Conservation (phyloP, 1,284 basidiomycete species). For the Wolfiporia cocos region DNA sequence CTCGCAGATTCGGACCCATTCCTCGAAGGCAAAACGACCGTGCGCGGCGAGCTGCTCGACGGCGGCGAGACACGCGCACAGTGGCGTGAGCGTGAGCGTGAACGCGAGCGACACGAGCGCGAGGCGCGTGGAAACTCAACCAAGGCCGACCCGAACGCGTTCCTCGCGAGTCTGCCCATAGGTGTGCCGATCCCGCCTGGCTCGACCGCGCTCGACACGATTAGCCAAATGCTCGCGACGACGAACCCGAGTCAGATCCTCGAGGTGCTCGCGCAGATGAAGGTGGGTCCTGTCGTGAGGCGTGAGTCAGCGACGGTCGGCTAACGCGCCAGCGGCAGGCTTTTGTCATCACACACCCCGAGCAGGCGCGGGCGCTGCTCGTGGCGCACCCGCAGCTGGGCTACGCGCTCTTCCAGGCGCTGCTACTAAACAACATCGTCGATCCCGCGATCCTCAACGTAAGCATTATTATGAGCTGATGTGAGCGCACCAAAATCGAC, state of each 20-base stretch:
- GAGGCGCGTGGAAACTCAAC: conserved; percentile 21
- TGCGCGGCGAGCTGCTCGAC: conserved; percentile 60
- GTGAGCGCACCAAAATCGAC: too few species aligned
- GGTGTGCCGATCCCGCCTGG: conserved; percentile 79
- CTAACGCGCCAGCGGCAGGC: conserved; percentile 39
- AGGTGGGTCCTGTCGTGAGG: conserved; percentile 47
- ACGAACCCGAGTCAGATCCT: conserved; percentile 84
- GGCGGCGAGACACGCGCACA: conserved; percentile 49
- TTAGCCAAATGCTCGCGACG: conserved; percentile 82
- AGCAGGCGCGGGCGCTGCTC: conserved; percentile 81
- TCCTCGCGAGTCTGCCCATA: conserved; percentile 65
- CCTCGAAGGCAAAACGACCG: conserved; percentile 44
- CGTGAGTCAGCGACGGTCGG: conserved; percentile 4
- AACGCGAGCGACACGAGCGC: conserved; percentile 25
- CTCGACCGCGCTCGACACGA: conserved; percentile 76
- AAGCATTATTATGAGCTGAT: conserved; percentile 4
- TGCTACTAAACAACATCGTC: conserved; percentile 93
- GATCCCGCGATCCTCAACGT: conserved; percentile 80
- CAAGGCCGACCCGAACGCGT: conserved; percentile 38
- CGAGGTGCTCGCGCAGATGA: conserved; percentile 97
- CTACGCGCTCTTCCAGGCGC: conserved; percentile 94
- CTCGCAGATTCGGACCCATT: conserved; percentile 47
- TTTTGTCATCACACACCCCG: conserved; percentile 87
- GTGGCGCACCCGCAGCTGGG: conserved; percentile 87
- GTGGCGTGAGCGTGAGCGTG: conserved; percentile 41